These are phyloP conservation scores for Crithidia thermophila DNA, from an alignment of 208 protist species.

Conservation along the genomic window DNA sequence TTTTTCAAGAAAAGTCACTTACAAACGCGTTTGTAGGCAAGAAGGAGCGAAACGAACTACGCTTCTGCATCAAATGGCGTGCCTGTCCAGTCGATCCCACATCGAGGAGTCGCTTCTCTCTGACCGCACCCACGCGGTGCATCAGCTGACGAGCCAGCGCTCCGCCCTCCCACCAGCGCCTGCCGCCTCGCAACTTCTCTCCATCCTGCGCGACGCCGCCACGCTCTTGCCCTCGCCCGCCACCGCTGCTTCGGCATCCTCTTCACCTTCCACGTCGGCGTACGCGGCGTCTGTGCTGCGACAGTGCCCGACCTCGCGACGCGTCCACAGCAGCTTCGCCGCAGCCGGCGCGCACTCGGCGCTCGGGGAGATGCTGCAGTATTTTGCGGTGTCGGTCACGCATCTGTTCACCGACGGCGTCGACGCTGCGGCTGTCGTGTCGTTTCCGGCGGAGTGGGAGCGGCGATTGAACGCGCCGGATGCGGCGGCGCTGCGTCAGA, in stretches of 20 bases:
- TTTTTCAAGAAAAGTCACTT: too few relatives aligned
- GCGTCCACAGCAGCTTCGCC: slow-evolving; percentile 59
- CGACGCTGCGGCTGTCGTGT: slow-evolving; percentile 31
- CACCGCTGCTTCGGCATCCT: background rate
- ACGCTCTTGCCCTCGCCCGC: background rate
- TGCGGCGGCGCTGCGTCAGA: slow-evolving; percentile 22
- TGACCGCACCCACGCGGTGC: slow-evolving; percentile 26
- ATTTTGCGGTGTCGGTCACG: slow-evolving; percentile 51
- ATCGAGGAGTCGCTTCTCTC: background rate
- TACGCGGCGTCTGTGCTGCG: slow-evolving; percentile 3
- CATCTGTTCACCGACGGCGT: slow-evolving; percentile 59
- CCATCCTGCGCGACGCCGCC: slow-evolving; percentile 16
- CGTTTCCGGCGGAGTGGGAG: slow-evolving; percentile 68
- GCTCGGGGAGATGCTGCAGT: slow-evolving; percentile 62
- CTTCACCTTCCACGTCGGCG: background rate
- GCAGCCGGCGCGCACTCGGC: slow-evolving; percentile 62
- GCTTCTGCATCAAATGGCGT: slow-evolving; percentile 2
- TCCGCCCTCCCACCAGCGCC: slow-evolving; percentile 45
- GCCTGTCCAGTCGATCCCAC: slow-evolving; percentile 8
- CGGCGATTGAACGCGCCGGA: slow-evolving; percentile 20
- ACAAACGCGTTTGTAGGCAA: too few relatives aligned
- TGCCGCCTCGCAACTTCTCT: slow-evolving; percentile 28
- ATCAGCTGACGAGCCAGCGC: slow-evolving; percentile 21
- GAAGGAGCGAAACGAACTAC: too few relatives aligned
- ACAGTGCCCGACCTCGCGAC: slow-evolving; percentile 37